Evolutionary conservation across 352 stramenopile genomes (phyloP).

Genomic region (Phytophthora palmivora): DNA sequence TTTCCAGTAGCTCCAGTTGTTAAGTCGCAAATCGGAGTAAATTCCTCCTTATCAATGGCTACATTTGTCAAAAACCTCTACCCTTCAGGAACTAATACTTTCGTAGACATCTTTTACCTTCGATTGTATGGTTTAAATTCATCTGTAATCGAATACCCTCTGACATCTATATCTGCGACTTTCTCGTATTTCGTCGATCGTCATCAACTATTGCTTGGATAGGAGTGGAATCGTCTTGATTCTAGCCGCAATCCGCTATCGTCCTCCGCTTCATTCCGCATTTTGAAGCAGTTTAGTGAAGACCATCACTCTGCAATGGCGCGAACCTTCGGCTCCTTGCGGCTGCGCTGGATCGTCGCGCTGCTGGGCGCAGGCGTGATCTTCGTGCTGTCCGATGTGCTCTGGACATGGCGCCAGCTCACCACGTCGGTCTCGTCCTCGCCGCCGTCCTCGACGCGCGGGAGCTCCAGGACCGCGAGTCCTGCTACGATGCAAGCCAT

Average conservation of each 20-base stretch:
- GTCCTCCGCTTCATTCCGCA: conserved; percentile 11
- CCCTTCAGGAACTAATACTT: neutral
- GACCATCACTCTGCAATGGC: conserved; percentile 35
- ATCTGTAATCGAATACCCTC: neutral
- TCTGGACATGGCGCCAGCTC: conserved; percentile 44
- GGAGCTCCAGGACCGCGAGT: neutral
- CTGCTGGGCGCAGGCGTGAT: conserved; percentile 36
- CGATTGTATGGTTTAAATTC: neutral
- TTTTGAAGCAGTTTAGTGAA: conserved; percentile 9
- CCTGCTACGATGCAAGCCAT: conserved; percentile 27
- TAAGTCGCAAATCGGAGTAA: neutral
- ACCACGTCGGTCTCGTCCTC: conserved; percentile 10
- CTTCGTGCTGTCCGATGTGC: conserved; percentile 40
- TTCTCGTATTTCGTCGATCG: neutral
- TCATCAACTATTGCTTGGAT: neutral
- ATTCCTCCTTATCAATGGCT: conserved; percentile 2
- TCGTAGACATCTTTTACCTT: neutral
- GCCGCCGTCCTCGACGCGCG: neutral
- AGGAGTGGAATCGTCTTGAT: neutral
- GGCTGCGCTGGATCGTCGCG: conserved; percentile 38
- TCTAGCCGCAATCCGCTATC: neutral
- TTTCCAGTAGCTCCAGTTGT: neutral
- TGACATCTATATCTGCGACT: neutral
- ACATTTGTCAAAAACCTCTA: neutral
- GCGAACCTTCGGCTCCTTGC: conserved; percentile 18